phyloP scores from a whole-genome alignment of 768 basidiomycete species.

The Tulasnella sp. region DNA sequence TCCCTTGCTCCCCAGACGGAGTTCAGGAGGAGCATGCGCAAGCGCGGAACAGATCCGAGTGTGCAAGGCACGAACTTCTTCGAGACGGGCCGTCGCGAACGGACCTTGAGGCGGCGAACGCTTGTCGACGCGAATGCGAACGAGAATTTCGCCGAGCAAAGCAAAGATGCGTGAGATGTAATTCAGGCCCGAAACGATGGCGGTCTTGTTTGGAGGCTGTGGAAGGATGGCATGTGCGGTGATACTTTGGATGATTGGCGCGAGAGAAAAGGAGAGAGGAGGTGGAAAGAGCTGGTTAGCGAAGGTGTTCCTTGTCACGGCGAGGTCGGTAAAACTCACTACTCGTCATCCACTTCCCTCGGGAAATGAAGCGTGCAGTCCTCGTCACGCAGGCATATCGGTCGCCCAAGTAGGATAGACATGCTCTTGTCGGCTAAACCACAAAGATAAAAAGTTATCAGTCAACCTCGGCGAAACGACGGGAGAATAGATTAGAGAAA shows the following conservation, averaged over 20 bases:
- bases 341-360: constrained; percentile 84
- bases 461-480: constrained; percentile 13
- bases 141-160: constrained; percentile 78
- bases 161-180: constrained; percentile 84
- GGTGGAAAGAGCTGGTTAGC: constrained; percentile 23
- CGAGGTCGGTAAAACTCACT: constrained; percentile 51
- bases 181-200: constrained; percentile 81
- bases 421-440: constrained; percentile 79
- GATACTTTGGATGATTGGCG: constrained; percentile 49
- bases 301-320: constrained; percentile 28
- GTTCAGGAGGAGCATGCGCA: constrained; percentile 68
- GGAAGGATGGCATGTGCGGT: constrained; percentile 78
- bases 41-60: constrained; percentile 70
- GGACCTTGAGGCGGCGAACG: constrained; percentile 81
- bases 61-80: constrained; percentile 80
- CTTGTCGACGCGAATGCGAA: constrained; percentile 82
- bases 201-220: constrained; percentile 83
- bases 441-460: constrained; percentile 19
- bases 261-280: constrained; percentile 10
- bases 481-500: constrained; percentile 18
- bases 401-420: constrained; percentile 78
- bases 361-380: constrained; percentile 88
- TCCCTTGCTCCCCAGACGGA: constrained; percentile 46
- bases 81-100: constrained; percentile 76
- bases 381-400: constrained; percentile 82